Conservation (phyloP, 179 eudicot species). For the Beta corolliflora region DNA sequence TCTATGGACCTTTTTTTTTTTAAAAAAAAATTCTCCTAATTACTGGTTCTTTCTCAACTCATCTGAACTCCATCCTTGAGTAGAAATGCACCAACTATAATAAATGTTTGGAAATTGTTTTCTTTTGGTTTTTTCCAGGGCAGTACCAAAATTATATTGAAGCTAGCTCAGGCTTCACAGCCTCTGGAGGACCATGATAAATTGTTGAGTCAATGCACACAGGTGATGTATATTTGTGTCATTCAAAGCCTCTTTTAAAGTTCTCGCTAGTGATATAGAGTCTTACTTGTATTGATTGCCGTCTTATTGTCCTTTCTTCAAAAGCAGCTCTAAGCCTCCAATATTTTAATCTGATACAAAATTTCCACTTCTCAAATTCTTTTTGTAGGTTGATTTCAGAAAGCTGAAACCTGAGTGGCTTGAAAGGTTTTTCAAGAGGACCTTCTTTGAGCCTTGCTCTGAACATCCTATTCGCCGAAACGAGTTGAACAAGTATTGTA, state of each 20-base stretch:
- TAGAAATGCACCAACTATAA: too few relatives aligned
- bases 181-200: conserved; percentile 6
- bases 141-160: conserved; percentile 11
- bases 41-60: too few relatives aligned
- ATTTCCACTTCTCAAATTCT: background rate
- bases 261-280: background rate
- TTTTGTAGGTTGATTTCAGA: conserved; percentile 17
- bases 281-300: background rate
- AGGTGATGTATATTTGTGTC: conserved; percentile 22
- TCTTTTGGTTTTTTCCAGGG: conserved; percentile 15
- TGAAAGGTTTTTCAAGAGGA: conserved; percentile 36
- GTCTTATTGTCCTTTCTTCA: background rate
- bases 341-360: background rate
- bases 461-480: conserved; percentile 44
- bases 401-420: conserved; percentile 52
- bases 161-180: conserved; percentile 12
- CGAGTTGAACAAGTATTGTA: conserved; percentile 52
- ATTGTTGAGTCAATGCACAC: conserved; percentile 18
- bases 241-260: background rate
- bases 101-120: background rate
- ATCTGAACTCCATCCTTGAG: too few relatives aligned
- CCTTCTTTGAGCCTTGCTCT: conserved; percentile 49
- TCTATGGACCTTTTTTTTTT: background rate
- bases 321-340: background rate
- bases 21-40: too few relatives aligned